These are phyloP conservation scores for Telopea speciosissima DNA, from an alignment of 177 flowering plant genomes.

Conservation along the genomic window DNA sequence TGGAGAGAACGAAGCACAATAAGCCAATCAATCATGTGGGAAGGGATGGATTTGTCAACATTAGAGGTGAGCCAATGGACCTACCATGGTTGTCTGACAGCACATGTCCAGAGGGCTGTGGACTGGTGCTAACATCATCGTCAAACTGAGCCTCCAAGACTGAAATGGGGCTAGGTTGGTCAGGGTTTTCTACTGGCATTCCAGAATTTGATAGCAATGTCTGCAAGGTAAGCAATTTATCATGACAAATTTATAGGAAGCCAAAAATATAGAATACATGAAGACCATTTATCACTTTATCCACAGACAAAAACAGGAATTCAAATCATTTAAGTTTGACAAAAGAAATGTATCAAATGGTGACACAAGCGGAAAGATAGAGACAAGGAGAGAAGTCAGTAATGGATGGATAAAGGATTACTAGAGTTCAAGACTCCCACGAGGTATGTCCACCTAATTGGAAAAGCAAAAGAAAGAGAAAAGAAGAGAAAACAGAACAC, in stretches of 20 bases:
- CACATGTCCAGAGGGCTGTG: constrained; percentile 24
- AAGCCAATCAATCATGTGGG: background rate
- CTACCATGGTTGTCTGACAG: constrained; percentile 42
- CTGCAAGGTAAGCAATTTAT: constrained; percentile 23
- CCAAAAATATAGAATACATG: no score
- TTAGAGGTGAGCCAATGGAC: background rate
- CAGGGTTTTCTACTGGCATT: constrained; percentile 44
- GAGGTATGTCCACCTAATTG: background rate
- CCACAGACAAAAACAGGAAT: background rate
- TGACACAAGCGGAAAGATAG: background rate
- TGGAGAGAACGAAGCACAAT: background rate
- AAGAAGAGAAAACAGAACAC: background rate
- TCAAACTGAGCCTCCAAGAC: constrained; percentile 60
- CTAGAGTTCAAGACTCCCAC: background rate
- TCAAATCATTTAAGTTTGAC: background rate
- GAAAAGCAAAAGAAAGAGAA: background rate
- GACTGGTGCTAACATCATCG: constrained; percentile 43
- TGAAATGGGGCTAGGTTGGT: constrained; percentile 75
- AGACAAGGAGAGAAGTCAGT: background rate
- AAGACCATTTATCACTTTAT: no score
- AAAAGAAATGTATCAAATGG: background rate
- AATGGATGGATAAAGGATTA: background rate
- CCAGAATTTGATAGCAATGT: constrained; percentile 35
- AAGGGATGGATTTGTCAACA: background rate
- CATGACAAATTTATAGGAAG: background rate